Evolutionary conservation across 805 yeast species (phyloP).

Genomic region (Monosporozyma solicola): DNA sequence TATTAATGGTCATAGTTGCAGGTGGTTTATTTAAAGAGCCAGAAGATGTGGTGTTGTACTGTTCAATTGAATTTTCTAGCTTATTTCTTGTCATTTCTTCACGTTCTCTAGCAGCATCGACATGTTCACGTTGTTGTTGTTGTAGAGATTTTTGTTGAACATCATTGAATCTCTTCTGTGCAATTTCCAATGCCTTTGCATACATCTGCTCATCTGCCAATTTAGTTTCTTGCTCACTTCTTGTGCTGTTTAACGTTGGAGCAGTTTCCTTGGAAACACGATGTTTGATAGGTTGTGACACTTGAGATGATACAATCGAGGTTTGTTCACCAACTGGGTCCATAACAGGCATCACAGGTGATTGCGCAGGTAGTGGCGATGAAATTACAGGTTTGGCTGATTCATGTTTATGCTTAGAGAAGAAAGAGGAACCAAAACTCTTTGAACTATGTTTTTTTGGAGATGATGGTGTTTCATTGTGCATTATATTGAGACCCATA

Average conservation of each 20-base stretch:
- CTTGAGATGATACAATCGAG: neutral
- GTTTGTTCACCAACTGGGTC: neutral
- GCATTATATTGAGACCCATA: neutral
- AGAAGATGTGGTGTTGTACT: neutral
- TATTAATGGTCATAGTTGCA: neutral
- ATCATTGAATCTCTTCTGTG: conserved; percentile 35
- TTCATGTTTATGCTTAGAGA: neutral
- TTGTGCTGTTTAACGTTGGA: neutral
- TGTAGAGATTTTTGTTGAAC: conserved; percentile 1
- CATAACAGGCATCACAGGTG: neutral
- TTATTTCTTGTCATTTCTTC: neutral
- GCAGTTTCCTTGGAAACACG: conserved; percentile 1
- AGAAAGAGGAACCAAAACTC: neutral
- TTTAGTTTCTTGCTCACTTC: neutral
- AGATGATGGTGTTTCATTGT: neutral
- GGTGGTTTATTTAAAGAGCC: neutral
- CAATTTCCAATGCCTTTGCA: conserved; percentile 47
- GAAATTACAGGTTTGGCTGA: neutral
- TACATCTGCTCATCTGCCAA: conserved; percentile 45
- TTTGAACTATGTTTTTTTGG: neutral
- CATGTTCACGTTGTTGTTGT: neutral
- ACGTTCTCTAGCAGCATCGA: neutral
- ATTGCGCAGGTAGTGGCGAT: neutral
- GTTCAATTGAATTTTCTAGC: neutral
- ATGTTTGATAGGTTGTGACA: neutral